A percentile compares a stretch with the other conserved stretches of the same genome.
These are phyloP conservation scores for Tetracladium setigerum DNA, from an alignment of 495 filamentous ascomycete species.

Conservation along the genomic window DNA sequence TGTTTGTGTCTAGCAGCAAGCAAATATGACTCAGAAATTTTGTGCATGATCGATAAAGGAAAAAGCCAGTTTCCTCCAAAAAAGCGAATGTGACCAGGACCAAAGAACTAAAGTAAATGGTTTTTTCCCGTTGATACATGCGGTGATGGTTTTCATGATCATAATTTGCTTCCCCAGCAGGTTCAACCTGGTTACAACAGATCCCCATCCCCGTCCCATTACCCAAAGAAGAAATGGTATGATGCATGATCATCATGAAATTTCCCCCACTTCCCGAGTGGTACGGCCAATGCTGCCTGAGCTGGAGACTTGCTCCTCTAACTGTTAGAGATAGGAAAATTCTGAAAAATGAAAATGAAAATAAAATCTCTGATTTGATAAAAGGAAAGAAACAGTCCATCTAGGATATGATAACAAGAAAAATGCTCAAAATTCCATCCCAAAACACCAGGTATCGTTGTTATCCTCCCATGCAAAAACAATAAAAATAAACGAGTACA, in stretches of 20 bases:
- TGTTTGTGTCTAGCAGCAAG: no score
- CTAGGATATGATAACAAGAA: not conserved
- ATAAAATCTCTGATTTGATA: slow-evolving; percentile 16
- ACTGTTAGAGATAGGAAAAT: not conserved
- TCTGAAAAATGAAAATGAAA: slow-evolving; percentile 1
- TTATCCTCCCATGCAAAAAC: slow-evolving; percentile 16
- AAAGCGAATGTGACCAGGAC: no score
- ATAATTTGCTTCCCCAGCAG: no score
- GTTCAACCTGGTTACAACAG: no score
- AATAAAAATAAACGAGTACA: slow-evolving; percentile 4
- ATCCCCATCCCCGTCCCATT: not conserved
- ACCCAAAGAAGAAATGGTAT: not conserved
- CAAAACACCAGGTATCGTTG: slow-evolving; percentile 22
- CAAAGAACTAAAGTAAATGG: no score
- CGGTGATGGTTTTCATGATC: no score
- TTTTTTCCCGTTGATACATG: no score
- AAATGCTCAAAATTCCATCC: slow-evolving; percentile 9
- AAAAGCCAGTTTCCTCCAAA: no score
- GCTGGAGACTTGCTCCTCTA: slow-evolving; percentile 19
- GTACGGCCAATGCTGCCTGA: slow-evolving; percentile 17
- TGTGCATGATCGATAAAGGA: no score
- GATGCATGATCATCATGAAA: no score
- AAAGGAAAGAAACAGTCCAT: slow-evolving; percentile 1
- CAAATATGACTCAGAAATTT: no score
- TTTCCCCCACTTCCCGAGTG: no score